phyloP scores from a whole-genome alignment of 495 filamentous ascomycete species.

The Clavariopsis aquatica region DNA sequence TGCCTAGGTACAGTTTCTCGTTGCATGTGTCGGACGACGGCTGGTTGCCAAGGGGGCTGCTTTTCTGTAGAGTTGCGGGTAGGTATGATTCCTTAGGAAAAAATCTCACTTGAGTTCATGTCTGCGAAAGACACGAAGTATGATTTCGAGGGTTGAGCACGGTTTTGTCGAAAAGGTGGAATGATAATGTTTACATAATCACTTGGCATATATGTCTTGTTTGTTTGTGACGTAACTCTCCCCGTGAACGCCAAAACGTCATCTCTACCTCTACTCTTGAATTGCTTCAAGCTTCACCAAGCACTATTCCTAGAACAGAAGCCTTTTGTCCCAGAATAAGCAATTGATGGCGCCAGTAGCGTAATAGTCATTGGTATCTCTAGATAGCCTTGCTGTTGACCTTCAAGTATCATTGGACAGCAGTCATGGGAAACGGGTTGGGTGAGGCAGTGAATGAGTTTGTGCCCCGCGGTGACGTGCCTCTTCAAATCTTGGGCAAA shows the following conservation, averaged over 20 bases:
- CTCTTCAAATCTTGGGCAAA: not conserved
- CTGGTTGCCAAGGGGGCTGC: not conserved
- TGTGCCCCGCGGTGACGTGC: constrained; percentile 17
- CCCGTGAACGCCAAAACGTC: constrained; percentile 10
- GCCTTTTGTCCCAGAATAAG: constrained; percentile 1
- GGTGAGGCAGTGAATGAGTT: not conserved
- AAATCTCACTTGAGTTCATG: not conserved
- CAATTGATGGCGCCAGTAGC: not conserved
- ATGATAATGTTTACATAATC: not conserved
- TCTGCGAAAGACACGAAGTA: not conserved
- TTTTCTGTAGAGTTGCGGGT: not conserved
- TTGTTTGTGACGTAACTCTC: constrained; percentile 3
- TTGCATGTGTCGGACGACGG: not conserved
- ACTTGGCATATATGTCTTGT: not conserved
- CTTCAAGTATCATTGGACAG: constrained; percentile 9
- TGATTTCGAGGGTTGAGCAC: not conserved
- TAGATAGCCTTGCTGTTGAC: not conserved
- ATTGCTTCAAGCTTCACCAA: constrained; percentile 17
- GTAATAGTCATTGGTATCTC: not conserved
- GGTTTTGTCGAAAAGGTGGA: not conserved
- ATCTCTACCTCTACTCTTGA: constrained; percentile 13
- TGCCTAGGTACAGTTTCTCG: constrained; percentile 1
- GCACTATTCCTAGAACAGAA: not conserved
- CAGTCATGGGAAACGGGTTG: not conserved
- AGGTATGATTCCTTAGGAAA: not conserved